These are phyloP conservation scores for Arachnopeziza araneosa DNA, from an alignment of 2,329 filamentous ascomycete species.

Conservation along the genomic window DNA sequence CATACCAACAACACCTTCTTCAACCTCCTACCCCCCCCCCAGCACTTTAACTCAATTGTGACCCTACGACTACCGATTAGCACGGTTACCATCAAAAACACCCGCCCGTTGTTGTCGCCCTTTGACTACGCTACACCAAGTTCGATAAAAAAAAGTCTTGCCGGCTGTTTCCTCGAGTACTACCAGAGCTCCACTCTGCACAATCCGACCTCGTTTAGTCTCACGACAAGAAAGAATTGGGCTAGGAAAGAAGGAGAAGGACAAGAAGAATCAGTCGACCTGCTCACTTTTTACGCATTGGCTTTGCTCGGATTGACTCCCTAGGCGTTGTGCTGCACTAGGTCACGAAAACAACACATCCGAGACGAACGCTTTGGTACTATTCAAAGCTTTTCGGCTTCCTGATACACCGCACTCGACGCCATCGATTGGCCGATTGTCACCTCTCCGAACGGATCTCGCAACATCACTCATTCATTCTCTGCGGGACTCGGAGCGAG, in stretches of 20 bases:
- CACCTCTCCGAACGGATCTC: background rate
- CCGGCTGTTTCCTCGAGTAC: background rate
- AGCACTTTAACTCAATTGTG: background rate
- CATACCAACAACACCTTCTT: background rate
- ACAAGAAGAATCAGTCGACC: background rate
- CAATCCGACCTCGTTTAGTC: background rate
- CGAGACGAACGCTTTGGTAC: conserved; percentile 26
- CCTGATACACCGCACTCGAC: conserved; percentile 22
- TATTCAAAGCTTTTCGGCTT: conserved; percentile 15
- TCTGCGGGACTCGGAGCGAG: background rate
- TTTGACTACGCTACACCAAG: background rate
- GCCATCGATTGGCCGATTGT: conserved; percentile 13
- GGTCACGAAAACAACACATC: conserved; percentile 20
- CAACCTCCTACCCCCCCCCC: background rate
- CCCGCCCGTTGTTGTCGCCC: background rate
- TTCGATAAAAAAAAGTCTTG: background rate
- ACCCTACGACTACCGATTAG: background rate
- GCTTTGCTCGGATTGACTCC: conserved; percentile 16
- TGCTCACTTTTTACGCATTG: conserved; percentile 20
- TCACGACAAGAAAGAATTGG: background rate
- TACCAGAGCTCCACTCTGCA: background rate
- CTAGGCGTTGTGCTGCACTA: conserved; percentile 7
- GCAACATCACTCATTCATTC: conserved; percentile 1
- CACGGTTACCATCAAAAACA: background rate
- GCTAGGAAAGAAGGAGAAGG: background rate